Base-by-base conservation (phyloP, 2,329 filamentous ascomycete species). In the Phyllosticta citriasiana region DNA sequence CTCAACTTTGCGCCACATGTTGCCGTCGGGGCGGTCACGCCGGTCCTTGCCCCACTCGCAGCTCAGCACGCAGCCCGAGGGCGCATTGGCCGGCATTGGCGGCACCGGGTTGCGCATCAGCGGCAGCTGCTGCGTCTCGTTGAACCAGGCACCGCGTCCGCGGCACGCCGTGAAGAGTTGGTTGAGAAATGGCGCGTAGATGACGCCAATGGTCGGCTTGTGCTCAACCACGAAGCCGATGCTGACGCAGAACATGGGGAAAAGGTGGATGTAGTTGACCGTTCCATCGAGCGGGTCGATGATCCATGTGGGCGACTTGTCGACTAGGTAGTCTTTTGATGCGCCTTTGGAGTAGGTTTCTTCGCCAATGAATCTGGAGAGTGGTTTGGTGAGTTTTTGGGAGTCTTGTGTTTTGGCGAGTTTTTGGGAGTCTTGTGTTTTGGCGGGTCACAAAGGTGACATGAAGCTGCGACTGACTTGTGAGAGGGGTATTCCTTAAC, bases 31-130 rank as follows among this genome's bases (percentile, higher is more conserved):
- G 0, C 70, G 73, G 70, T 91, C 88, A 61, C 84, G 78, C 19
- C 88, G 79, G 67, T 91, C 88, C 71, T 91, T 91, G 0, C 88
- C 88, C 88, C 88, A 91, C 69, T 91, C 88, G 67, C 87, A 91
- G 0, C 84, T 82, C 67, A 91, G 88, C 9, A 89, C 80, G 67
- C 88, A 91, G 1, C 84, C 84, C 52, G 80, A 82, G 0, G 88
- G 88, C 0, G 88, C 87, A 25, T 80, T 78, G 16, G 73, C 71
- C 0, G 87, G 87, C 72, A 91, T 76, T 0, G 86, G 81, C 2
- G 85, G 83, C 26, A 85, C 77, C 0, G 85, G 86, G 58, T 81
- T 81, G 47, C 79, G 79, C 16, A 88, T 74, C 3, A 91, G 76
- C 0, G 88, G 88, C 10, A 91, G 77, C 2, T 70, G 78, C 63